phyloP scores from a whole-genome alignment of 208 protist genomes.

The Leishmania amazonensis region DNA sequence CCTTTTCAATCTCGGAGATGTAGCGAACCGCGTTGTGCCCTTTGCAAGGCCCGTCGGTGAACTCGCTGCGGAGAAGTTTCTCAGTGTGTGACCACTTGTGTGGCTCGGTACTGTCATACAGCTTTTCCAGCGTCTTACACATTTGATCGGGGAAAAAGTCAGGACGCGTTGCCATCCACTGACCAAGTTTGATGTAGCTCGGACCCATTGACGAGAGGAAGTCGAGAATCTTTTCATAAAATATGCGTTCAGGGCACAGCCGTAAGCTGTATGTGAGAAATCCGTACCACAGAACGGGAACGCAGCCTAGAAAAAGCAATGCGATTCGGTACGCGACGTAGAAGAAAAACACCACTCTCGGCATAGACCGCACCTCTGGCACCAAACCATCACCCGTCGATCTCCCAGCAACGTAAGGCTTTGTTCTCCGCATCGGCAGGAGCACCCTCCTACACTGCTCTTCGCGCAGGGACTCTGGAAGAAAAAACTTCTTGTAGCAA shows the following conservation, averaged over 20 bases:
- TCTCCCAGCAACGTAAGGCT: constrained; percentile 60
- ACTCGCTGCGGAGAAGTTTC: constrained; percentile 47
- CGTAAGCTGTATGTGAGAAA: constrained; percentile 53
- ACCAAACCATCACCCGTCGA: constrained; percentile 31
- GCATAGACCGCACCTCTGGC: constrained; percentile 32
- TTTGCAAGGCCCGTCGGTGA: constrained; percentile 22
- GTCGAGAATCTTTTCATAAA: constrained; percentile 57
- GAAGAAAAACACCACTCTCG: constrained; percentile 30
- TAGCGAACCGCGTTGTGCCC: constrained; percentile 56
- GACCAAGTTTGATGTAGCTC: constrained; percentile 94
- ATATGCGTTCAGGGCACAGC: constrained; percentile 53
- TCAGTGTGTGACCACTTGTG: constrained; percentile 86
- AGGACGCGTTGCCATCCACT: constrained; percentile 92
- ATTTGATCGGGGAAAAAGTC: constrained; percentile 89
- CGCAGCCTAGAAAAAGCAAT: constrained; percentile 39
- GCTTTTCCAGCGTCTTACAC: constrained; percentile 62
- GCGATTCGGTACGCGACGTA: constrained; percentile 42
- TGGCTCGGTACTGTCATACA: constrained; percentile 73
- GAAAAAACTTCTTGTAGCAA: constrained; percentile 52
- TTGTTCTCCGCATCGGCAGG: constrained; percentile 46
- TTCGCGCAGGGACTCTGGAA: constrained; percentile 33
- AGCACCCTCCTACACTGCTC: constrained; percentile 17
- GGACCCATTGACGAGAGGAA: constrained; percentile 81
- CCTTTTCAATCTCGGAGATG: constrained; percentile 74
- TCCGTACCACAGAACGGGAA: constrained; percentile 58